These are phyloP conservation scores for Artomyces pyxidatus DNA, from an alignment of 768 basidiomycete genomes.

Conservation along the genomic window DNA sequence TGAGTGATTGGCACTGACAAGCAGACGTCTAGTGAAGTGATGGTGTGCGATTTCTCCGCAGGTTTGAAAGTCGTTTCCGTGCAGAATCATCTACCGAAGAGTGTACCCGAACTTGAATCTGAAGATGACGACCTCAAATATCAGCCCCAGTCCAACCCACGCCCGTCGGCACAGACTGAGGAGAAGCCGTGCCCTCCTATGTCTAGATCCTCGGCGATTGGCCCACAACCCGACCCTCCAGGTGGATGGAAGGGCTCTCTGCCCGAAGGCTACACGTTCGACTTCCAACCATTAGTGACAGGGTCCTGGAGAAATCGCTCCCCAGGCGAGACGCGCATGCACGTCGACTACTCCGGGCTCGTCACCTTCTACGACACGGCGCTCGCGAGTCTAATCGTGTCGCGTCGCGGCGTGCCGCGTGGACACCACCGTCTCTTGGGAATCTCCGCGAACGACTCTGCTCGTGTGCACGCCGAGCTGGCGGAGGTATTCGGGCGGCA, in stretches of 20 bases:
- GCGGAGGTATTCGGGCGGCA: slow-evolving; percentile 18
- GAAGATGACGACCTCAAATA: too few species aligned
- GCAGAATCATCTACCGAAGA: neutral
- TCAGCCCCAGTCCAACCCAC: neutral
- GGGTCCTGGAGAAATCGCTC: slow-evolving; percentile 34
- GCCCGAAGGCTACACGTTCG: neutral
- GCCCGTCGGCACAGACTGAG: too few species aligned
- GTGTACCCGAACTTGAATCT: too few species aligned
- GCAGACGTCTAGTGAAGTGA: slow-evolving; percentile 8
- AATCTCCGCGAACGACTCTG: slow-evolving; percentile 24
- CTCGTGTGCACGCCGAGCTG: slow-evolving; percentile 20
- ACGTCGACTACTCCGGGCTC: slow-evolving; percentile 32
- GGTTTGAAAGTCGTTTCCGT: slow-evolving; percentile 7
- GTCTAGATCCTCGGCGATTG: neutral
- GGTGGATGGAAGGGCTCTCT: slow-evolving; percentile 13
- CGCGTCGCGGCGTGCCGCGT: slow-evolving; percentile 25
- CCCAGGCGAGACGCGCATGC: slow-evolving; percentile 37
- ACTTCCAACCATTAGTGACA: slow-evolving; percentile 23
- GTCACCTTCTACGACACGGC: slow-evolving; percentile 38
- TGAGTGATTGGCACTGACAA: too few species aligned
- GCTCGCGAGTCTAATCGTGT: slow-evolving; percentile 27
- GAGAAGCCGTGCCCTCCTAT: neutral
- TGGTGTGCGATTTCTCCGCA: slow-evolving; percentile 9
- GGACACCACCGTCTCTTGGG: slow-evolving; percentile 29
- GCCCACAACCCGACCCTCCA: neutral